phyloP scores from a whole-genome alignment of 2,329 filamentous ascomycete genomes.

The Fusarium sp. region DNA sequence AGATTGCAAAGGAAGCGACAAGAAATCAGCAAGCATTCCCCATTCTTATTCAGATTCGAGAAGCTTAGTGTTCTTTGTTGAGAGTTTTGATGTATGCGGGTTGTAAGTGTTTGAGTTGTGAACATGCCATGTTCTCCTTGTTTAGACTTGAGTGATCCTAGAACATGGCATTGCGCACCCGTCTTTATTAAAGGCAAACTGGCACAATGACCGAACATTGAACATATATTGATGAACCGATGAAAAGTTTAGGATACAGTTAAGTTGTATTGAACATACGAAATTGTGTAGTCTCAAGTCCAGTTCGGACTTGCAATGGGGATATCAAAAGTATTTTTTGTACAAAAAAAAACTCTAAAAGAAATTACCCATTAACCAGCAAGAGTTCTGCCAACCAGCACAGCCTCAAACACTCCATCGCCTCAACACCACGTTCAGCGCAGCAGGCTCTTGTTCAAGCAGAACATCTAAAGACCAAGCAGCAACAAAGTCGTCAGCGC shows the following conservation, averaged over 20 bases:
- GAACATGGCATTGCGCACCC: neutral
- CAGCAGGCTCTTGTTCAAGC: neutral
- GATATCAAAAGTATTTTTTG: neutral
- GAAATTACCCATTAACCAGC: neutral
- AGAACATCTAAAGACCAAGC: neutral
- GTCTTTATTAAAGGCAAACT: neutral
- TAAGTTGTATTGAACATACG: neutral
- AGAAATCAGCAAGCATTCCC: too few relatives aligned
- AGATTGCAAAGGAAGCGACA: too few relatives aligned
- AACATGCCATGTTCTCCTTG: neutral
- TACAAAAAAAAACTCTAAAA: neutral
- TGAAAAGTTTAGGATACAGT: neutral
- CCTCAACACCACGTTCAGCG: neutral
- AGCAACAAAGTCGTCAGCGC: neutral
- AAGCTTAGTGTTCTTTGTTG: neutral
- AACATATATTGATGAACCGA: neutral
- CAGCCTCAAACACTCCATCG: neutral
- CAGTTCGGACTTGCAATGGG: neutral
- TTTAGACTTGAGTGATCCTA: neutral
- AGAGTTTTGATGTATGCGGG: rapidly evolving
- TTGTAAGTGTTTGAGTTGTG: neutral
- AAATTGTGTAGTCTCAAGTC: neutral
- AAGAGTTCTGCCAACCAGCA: neutral
- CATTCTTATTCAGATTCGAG: neutral
- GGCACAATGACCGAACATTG: neutral